phyloP scores from a whole-genome alignment of 805 yeast species.

The Metschnikowia amazonensis region DNA sequence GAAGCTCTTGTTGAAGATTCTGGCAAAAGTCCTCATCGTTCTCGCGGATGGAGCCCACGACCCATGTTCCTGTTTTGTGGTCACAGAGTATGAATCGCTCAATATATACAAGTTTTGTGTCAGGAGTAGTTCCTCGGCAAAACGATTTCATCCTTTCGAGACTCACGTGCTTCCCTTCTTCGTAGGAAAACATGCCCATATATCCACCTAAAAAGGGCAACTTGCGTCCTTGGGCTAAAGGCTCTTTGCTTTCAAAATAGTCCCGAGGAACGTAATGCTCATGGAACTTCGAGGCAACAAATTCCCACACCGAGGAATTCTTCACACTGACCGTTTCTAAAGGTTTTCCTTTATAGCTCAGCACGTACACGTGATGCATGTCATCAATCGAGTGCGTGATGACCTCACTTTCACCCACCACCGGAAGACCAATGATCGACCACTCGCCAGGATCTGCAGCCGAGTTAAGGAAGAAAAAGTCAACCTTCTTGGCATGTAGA shows the following conservation, averaged over 20 bases:
- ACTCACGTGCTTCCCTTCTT: slow-evolving; percentile 62
- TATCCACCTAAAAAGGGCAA: slow-evolving; percentile 91
- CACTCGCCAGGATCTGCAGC: slow-evolving; percentile 84
- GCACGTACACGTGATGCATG: slow-evolving; percentile 20
- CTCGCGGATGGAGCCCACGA: slow-evolving; percentile 48
- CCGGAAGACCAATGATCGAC: slow-evolving; percentile 80
- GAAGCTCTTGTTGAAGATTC: slow-evolving; percentile 13
- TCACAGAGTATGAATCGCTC: slow-evolving; percentile 61
- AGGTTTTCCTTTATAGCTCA: slow-evolving; percentile 26
- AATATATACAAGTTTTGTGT: slow-evolving; percentile 68
- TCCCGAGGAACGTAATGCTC: slow-evolving; percentile 29
- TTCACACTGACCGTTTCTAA: slow-evolving; percentile 4
- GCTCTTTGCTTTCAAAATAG: slow-evolving; percentile 20
- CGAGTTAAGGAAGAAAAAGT: slow-evolving; percentile 63
- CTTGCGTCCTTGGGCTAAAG: slow-evolving; percentile 21
- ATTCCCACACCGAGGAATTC: slow-evolving; percentile 46
- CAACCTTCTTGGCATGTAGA: slow-evolving; percentile 19
- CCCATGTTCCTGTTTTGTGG: slow-evolving; percentile 42
- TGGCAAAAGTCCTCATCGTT: slow-evolving; percentile 30
- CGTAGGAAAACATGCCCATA: slow-evolving; percentile 83
- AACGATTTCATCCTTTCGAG: slow-evolving; percentile 33
- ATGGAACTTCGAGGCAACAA: slow-evolving; percentile 47
- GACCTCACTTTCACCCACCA: slow-evolving; percentile 38
- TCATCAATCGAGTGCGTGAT: slow-evolving; percentile 60
- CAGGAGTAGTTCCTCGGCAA: slow-evolving; percentile 51